Percentiles rank a stretch among this genome's conserved stretches.
phyloP scores from a whole-genome alignment of 2,329 filamentous ascomycete genomes.

The Nemania abortiva region DNA sequence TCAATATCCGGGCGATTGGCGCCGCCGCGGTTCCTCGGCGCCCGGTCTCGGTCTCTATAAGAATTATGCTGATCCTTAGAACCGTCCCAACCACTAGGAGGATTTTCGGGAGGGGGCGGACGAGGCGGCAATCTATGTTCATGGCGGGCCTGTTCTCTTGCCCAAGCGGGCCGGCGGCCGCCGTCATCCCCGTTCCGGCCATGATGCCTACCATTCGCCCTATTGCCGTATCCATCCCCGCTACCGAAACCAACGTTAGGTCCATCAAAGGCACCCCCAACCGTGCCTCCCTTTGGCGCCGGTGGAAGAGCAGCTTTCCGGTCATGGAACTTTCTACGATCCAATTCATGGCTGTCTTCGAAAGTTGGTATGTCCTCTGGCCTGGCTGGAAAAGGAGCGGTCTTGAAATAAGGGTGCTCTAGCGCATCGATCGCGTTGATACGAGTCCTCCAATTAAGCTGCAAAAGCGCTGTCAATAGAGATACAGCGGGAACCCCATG shows the following conservation, averaged over 20 bases:
- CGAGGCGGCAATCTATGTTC: constrained; percentile 61
- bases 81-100: constrained; percentile 54
- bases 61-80: constrained; percentile 58
- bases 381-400: constrained; percentile 79
- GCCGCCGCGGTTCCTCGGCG: constrained; percentile 52
- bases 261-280: constrained; percentile 73
- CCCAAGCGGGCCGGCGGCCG: constrained; percentile 65
- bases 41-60: constrained; percentile 53
- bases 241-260: constrained; percentile 65
- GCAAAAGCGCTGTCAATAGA: constrained; percentile 83
- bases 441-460: constrained; percentile 87
- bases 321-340: constrained; percentile 89
- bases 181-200: constrained; percentile 56
- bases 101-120: constrained; percentile 61
- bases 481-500: constrained; percentile 79
- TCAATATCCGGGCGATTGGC: constrained; percentile 57
- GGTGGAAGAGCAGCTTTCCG: constrained; percentile 87
- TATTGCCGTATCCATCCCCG: constrained; percentile 65
- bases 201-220: constrained; percentile 59
- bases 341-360: constrained; percentile 96
- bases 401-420: constrained; percentile 91
- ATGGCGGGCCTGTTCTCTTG: constrained; percentile 58
- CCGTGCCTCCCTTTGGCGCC: constrained; percentile 90
- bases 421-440: constrained; percentile 95
- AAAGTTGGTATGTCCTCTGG: constrained; percentile 91